phyloP scores from a whole-genome alignment of 192 early-diverging fungal genomes.

The Backusella westeae region DNA sequence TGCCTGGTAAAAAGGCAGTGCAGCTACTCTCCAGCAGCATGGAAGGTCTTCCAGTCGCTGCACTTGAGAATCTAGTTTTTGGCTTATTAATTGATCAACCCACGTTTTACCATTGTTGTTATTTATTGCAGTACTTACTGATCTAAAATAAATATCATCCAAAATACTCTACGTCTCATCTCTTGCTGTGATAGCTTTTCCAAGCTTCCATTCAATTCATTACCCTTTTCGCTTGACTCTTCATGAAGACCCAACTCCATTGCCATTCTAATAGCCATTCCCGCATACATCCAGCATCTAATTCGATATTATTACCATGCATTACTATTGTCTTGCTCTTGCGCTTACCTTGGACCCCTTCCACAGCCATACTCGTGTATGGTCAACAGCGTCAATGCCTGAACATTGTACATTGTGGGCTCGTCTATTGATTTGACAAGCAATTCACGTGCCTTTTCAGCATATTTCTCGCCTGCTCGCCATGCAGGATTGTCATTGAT shows the following conservation, averaged over 20 bases:
- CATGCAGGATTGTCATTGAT: constrained; percentile 47
- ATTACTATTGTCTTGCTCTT: neutral
- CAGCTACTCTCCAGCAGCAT: constrained; percentile 48
- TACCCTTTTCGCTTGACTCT: constrained; percentile 20
- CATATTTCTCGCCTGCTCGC: constrained; percentile 51
- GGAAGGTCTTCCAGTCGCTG: constrained; percentile 45
- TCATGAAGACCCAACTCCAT: constrained; percentile 54
- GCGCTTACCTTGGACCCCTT: constrained; percentile 38
- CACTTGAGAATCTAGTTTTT: constrained; percentile 32
- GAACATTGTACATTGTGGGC: constrained; percentile 46
- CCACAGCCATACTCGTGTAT: constrained; percentile 52
- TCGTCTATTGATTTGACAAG: constrained; percentile 43
- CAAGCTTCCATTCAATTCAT: constrained; percentile 10
- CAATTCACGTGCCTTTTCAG: constrained; percentile 40
- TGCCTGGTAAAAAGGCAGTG: constrained; percentile 45
- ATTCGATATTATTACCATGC: no score
- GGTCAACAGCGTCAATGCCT: constrained; percentile 45
- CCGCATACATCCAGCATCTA: constrained; percentile 57
- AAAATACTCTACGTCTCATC: constrained; percentile 49
- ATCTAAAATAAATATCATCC: constrained; percentile 51
- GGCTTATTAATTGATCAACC: neutral
- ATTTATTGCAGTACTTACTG: constrained; percentile 26
- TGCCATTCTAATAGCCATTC: constrained; percentile 47
- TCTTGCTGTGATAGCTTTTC: constrained; percentile 46
- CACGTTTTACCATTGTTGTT: neutral